Conservation (phyloP, 306 rosid species). For the Corylus americana region DNA sequence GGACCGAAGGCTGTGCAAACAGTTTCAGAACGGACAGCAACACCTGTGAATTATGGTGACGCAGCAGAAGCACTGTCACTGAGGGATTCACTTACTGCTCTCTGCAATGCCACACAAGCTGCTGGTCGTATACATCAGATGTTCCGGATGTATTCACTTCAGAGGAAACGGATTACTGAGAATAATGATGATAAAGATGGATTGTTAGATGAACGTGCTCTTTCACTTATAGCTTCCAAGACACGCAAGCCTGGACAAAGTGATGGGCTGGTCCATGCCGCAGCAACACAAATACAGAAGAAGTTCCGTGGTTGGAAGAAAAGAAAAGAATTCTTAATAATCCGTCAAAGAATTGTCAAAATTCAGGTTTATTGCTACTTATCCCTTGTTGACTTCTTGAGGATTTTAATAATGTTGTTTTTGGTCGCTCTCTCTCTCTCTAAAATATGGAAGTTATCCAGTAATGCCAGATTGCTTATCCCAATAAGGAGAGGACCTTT, state of each 20-base stretch:
- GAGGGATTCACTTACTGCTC: constrained; percentile 84
- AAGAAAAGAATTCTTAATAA: constrained; percentile 81
- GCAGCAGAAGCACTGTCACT: constrained; percentile 60
- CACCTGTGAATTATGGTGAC: constrained; percentile 53
- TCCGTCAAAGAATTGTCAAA: constrained; percentile 86
- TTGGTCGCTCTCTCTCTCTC: too few species aligned
- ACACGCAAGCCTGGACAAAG: constrained; percentile 49
- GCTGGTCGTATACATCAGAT: constrained; percentile 79
- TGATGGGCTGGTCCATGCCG: constrained; percentile 51
- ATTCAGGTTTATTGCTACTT: constrained; percentile 62
- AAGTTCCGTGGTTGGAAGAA: constrained; percentile 90
- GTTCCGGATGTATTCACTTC: constrained; percentile 78
- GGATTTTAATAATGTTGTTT: background rate
- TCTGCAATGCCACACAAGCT: constrained; percentile 82
- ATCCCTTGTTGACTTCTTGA: constrained; percentile 17
- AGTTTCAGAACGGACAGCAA: constrained; percentile 66
- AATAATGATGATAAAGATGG: constrained; percentile 47
- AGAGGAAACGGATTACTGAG: constrained; percentile 57
- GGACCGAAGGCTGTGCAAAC: constrained; percentile 54
- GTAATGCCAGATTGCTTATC: background rate
- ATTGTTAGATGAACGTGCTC: constrained; percentile 51
- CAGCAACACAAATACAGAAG: constrained; percentile 81
- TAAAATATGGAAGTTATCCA: background rate
- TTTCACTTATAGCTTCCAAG: constrained; percentile 57
- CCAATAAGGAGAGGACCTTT: background rate